A percentile compares a stretch with the other conserved stretches of the same genome.
These are phyloP conservation scores for Groenewaldozyma tartarivorans DNA, from an alignment of 805 yeast genomes.

Conservation along the genomic window DNA sequence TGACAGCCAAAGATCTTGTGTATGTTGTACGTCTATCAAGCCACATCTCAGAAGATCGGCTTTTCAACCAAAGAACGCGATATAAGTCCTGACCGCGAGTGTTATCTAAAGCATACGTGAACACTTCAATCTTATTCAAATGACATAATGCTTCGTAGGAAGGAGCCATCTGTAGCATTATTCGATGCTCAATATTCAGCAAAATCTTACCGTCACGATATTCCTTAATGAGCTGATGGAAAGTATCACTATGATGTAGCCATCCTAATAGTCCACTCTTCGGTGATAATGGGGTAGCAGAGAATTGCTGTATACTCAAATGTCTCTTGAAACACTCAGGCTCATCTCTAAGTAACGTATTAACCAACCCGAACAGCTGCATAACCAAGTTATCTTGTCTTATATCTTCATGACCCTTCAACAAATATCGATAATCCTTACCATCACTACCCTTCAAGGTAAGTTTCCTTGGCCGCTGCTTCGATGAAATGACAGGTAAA, in stretches of 20 bases:
- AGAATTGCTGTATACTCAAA: slow-evolving; percentile 80
- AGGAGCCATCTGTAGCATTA: slow-evolving; percentile 97
- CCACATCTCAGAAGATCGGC: slow-evolving; percentile 96
- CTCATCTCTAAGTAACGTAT: slow-evolving; percentile 78
- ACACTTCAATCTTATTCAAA: slow-evolving; percentile 90
- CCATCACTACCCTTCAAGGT: slow-evolving; percentile 85
- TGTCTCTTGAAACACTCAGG: slow-evolving; percentile 96
- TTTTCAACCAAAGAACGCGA: slow-evolving; percentile 91
- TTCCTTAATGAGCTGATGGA: slow-evolving; percentile 86
- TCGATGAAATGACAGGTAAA: slow-evolving; percentile 80
- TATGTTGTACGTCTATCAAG: slow-evolving; percentile 92
- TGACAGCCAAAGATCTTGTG: slow-evolving; percentile 90
- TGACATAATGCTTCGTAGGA: slow-evolving; percentile 84
- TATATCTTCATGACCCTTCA: slow-evolving; percentile 97
- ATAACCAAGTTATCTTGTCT: slow-evolving; percentile 95
- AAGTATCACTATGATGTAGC: slow-evolving; percentile 96
- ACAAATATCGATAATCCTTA: slow-evolving; percentile 66
- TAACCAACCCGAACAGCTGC: slow-evolving; percentile 95
- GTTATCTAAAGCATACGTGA: slow-evolving; percentile 89
- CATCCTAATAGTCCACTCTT: slow-evolving; percentile 94
- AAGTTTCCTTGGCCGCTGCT: slow-evolving; percentile 88
- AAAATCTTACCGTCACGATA: slow-evolving; percentile 87
- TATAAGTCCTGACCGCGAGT: slow-evolving; percentile 95
- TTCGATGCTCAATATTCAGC: slow-evolving; percentile 85
- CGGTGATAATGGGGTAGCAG: slow-evolving; percentile 94